Evolutionary conservation across 2,329 filamentous ascomycete species (phyloP).

Genomic region (Graphilbum ipis-grandicollis): DNA sequence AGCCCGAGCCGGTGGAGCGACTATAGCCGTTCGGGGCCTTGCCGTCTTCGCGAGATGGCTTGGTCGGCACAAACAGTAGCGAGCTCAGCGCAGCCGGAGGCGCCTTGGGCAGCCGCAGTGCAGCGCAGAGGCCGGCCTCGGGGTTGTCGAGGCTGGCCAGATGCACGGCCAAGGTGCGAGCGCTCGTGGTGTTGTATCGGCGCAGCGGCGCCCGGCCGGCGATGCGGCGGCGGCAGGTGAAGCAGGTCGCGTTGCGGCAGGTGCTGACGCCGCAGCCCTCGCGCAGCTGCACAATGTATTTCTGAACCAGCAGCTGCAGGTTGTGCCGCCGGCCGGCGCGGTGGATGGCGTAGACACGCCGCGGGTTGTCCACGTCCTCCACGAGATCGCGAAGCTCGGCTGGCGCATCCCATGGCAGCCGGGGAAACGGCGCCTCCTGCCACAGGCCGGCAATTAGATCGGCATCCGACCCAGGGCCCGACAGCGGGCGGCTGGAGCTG

Average conservation of each 20-base stretch:
- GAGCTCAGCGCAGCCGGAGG: constrained; percentile 28
- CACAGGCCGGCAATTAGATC: constrained; percentile 41
- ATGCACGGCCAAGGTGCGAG: constrained; percentile 63
- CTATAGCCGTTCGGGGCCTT: neutral
- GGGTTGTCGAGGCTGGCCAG: constrained; percentile 68
- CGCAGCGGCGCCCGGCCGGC: constrained; percentile 52
- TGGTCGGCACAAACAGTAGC: constrained; percentile 25
- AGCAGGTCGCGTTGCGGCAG: constrained; percentile 64
- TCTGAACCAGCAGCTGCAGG: constrained; percentile 51
- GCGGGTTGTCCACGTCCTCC: constrained; percentile 43
- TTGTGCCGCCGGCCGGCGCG: constrained; percentile 42
- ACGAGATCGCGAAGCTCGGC: constrained; percentile 35
- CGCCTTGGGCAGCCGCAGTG: constrained; percentile 23
- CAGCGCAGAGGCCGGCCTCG: constrained; percentile 48
- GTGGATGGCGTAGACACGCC: constrained; percentile 42
- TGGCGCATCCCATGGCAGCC: constrained; percentile 43
- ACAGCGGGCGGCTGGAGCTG: constrained; percentile 18
- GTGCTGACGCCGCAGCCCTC: constrained; percentile 54
- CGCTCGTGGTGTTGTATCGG: constrained; percentile 65
- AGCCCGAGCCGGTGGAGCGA: neutral
- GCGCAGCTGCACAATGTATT: constrained; percentile 65
- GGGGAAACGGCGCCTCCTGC: constrained; percentile 41
- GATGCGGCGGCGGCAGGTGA: constrained; percentile 55
- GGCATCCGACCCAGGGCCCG: constrained; percentile 14
- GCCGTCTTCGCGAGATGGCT: neutral